Base-by-base conservation (phyloP, 2,329 filamentous ascomycete genomes). In the Cercospora berteroae region DNA sequence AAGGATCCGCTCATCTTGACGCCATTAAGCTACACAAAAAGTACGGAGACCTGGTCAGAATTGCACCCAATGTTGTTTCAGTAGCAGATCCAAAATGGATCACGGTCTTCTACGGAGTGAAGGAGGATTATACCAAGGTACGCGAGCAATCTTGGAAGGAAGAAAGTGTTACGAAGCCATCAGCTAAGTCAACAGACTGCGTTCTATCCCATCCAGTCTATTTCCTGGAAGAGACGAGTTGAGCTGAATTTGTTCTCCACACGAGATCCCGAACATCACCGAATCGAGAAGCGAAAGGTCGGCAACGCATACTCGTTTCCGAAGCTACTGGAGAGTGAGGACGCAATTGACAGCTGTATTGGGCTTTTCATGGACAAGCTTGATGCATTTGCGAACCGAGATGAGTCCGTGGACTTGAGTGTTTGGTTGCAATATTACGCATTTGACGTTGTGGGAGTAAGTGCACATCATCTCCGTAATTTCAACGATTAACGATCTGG, bases 181-280 rank as follows among this genome's bases (percentile, higher is more conserved):
- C 4, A 33, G 31, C 31, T 58, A 29, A 36, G 16, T 58, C 29
- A 9, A 20, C 3, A 58, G 55, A 58, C 74, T 4, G 73, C 63
- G 0, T 78, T 78, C 62, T 78, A 77, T 42, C 73, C 69, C 4
- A 72, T 78, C 8, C 72, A 76, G 55, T 69, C 65, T 44, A 71
- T 73, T 9, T 67, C 71, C 5, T 71, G 72, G 61, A 69, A 73
- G 20, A 69, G 67, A 60, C n/a, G 67, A 29, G 59, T 64, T n/a
- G 20, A 31, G 31, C 44, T 64, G 59, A 69, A 67, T 20, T 71
- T 81, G 18, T 80, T 81, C 65, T 78, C 75, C 10, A 76, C 77
- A 1, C 76, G 74, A 1, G 78, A 81, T 50, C 79, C 82, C 63
- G 71, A 61, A 0, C 78, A 79, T 20, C 81, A 83, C 67, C 77